Conservation (phyloP, 208 protist genomes). For the Leptomonas seymouri region DNA sequence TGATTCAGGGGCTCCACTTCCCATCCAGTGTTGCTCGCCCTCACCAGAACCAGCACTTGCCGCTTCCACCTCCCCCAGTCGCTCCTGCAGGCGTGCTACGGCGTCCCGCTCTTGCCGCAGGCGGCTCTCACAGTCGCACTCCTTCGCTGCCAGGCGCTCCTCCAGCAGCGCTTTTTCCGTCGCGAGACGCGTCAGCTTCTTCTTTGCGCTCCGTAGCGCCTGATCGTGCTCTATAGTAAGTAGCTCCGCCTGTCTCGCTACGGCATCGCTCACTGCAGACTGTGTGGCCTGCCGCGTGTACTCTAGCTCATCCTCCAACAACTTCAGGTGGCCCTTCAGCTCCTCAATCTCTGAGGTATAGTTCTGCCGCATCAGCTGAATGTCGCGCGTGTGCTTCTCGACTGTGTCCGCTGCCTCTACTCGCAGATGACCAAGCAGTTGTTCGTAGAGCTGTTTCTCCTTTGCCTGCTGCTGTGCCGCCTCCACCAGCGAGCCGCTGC, state of each 20-base stretch:
- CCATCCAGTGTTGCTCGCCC: background rate
- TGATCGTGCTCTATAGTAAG: conserved; percentile 11
- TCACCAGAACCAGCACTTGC: no score
- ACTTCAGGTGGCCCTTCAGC: conserved; percentile 8
- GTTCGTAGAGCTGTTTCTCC: background rate
- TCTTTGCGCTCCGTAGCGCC: background rate
- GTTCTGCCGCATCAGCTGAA: conserved; percentile 22
- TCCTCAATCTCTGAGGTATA: conserved; percentile 12
- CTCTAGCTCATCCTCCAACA: conserved; percentile 28
- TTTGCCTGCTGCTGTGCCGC: background rate
- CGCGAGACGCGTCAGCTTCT: conserved; percentile 12
- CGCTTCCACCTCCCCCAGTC: background rate
- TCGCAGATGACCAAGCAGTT: conserved; percentile 13
- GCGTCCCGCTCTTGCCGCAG: conserved; percentile 18
- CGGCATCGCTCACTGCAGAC: conserved; percentile 13
- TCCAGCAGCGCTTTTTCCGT: conserved; percentile 14
- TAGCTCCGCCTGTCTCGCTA: conserved; percentile 20
- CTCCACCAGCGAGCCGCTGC: conserved; percentile 6
- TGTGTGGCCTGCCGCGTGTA: background rate
- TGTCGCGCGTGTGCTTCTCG: conserved; percentile 19
- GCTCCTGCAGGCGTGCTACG: conserved; percentile 14
- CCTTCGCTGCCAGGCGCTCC: conserved; percentile 5
- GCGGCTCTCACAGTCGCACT: conserved; percentile 7
- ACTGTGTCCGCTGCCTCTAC: background rate
- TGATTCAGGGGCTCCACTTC: background rate